phyloP scores from a whole-genome alignment of 140 eudicot genomes.

The Oenanthe javanica region DNA sequence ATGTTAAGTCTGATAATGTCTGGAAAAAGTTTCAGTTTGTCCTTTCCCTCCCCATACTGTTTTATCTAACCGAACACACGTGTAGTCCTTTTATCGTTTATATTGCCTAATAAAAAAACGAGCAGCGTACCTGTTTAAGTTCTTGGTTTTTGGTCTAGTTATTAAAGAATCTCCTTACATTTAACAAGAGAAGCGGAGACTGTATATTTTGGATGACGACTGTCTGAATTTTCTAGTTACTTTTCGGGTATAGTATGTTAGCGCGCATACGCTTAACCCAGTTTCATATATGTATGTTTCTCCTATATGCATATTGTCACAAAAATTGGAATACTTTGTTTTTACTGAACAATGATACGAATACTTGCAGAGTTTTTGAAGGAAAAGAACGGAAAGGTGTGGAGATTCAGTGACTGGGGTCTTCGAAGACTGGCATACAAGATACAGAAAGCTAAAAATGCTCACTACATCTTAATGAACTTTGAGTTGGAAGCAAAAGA shows the following conservation, averaged over 20 bases:
- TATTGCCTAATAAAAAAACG: background rate
- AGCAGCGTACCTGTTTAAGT: background rate
- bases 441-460: slow-evolving; percentile 67
- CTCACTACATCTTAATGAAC: slow-evolving; percentile 86
- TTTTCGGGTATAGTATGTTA: background rate
- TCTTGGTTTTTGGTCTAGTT: background rate
- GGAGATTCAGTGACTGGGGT: slow-evolving; percentile 98
- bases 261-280: background rate
- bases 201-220: background rate
- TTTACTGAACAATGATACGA: background rate
- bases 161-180: background rate
- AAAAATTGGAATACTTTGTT: background rate
- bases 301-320: background rate
- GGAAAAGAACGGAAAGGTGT: slow-evolving; percentile 82
- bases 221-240: background rate
- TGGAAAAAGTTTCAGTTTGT: background rate
- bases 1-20: background rate
- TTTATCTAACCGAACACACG: background rate
- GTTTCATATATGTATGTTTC: background rate
- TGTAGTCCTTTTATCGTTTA: background rate
- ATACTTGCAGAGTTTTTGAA: slow-evolving; percentile 52
- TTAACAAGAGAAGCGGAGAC: background rate
- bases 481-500: slow-evolving; percentile 77
- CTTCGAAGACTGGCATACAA: slow-evolving; percentile 75
- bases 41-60: background rate